Evolutionary conservation across 1,284 basidiomycete genomes (phyloP).

Genomic region (Cutaneotrichosporon daszewskae): DNA sequence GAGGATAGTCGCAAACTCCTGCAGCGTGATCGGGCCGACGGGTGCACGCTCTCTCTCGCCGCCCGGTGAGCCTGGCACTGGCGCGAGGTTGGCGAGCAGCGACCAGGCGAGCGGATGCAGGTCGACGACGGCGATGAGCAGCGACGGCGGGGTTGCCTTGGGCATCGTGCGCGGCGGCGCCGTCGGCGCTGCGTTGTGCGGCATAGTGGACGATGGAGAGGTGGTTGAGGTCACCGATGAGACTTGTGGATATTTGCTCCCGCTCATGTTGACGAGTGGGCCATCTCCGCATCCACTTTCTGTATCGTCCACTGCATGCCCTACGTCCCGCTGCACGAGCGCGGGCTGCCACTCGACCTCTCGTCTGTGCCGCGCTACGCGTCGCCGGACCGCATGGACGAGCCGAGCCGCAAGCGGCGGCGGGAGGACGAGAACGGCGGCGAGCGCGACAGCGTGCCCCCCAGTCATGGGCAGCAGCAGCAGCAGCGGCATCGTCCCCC

Average conservation of each 20-base stretch:
- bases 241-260: not conserved
- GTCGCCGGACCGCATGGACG: slow-evolving; percentile 21
- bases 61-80: not conserved
- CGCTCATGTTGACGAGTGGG: too few relatives aligned
- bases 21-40: slow-evolving; percentile 55
- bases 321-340: slow-evolving; percentile 36
- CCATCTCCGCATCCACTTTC: not conserved
- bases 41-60: slow-evolving; percentile 23
- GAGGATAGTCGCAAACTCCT: slow-evolving; percentile 68
- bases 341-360: slow-evolving; percentile 16
- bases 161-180: slow-evolving; percentile 15
- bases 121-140: slow-evolving; percentile 76
- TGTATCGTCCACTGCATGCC: too few relatives aligned
- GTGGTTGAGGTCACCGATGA: too few relatives aligned
- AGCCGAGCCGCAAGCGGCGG: slow-evolving; percentile 27
- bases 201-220: slow-evolving; percentile 1
- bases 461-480: not conserved
- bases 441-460: slow-evolving; percentile 1
- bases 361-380: slow-evolving; percentile 25
- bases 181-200: not conserved
- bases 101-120: slow-evolving; percentile 76
- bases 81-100: slow-evolving; percentile 50
- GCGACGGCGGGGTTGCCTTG: slow-evolving; percentile 50
- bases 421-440: slow-evolving; percentile 12
- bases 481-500: not conserved